Evolutionary conservation across 306 rosid genomes (phyloP), one percentile per base, ranked within the genome.

Genomic region (Echinosophora koreensis): DNA sequence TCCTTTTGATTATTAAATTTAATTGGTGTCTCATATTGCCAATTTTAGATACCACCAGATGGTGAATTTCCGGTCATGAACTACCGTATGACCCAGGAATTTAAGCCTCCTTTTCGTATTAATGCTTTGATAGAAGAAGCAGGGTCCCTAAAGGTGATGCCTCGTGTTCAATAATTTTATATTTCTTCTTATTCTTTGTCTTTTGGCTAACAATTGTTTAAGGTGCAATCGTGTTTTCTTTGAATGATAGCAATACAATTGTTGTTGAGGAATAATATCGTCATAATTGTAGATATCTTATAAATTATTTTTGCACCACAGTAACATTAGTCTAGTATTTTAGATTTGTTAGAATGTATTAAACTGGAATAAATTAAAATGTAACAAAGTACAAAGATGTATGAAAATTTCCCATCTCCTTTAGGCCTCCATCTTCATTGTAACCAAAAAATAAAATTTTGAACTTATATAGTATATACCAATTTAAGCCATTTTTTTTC

Each of bases 21-120:
- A 62, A 76, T 75, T 44, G 44, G 42, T 71, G 78, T 62, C 34
- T 70, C 13, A 52, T 58, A 22, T 69, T 84, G 73, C 69, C 77
- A 57, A 79, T 64, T 67, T 54, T 73, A 92, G 97, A 70, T 88
- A 76, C 96, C 96, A 1, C 90, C 96, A 1, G 96, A 90, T 68
- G 97, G 97, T 32, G 97, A 92, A 72, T 92, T 92, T 83, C 93
- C 96, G 1, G 96, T 90, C 79, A 92, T 92, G 97, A 92, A 90
- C 77, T 92, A 88, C 82, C 96, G 96, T 35, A 81, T 92, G 92
- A 92, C 92, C 75, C 97, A 92, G 80, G 93, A 87, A 78, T 92
- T 90, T 74, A 90, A 78, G 84, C 90, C 97, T 83, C 97, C 96
- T 77, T 92, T 92, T 75, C 92, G 88, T 77, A 86, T 92, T 44